Base-by-base conservation (phyloP, 495 filamentous ascomycete genomes). In the Aspergillus heteromorphus region DNA sequence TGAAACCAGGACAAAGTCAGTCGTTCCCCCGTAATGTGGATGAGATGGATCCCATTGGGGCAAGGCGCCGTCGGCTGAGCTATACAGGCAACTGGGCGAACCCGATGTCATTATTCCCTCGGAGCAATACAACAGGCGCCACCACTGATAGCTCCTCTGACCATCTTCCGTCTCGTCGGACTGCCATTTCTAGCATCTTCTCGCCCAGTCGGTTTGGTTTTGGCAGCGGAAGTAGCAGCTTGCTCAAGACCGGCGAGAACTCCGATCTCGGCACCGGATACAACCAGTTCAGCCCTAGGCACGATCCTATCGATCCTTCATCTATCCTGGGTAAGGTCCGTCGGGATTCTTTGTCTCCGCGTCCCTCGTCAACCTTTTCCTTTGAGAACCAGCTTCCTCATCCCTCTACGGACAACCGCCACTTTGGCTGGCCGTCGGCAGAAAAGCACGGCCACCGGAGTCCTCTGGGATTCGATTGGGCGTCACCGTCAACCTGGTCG, bases 1-100 rank as follows among this genome's bases (percentile, higher is more conserved):
- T 95, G 27, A 89, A 88, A 64, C 72, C 84, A 48, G 80, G 81
- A 2, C 87, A 95, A 62, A 91, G 88, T 63, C 89, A 89, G 61
- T 95, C 90, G 10, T 87, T 92, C 57, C 90, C 90, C 54, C 82
- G 83, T 65, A 74, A 82, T 71, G 55, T 84, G 67, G 77, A 87
- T 74, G 61, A 85, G 13, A 78, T 88, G 25, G 87, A 88, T 60
- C 82, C 85, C n/a, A 83, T 84, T 19, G 80, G 77, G n/a, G 75
- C 80, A 29, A 79, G 83, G 41, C 79, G 81, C 31, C 79, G 83
- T 34, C 80, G 86, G 61, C 74, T 85, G n/a, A 82, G 82, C 50
- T 79, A 86, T 57, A 73, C 72, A 7, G 83, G 82, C n/a, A 80
- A 83, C 47, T 89, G 78, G 78, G 72, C 73, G 27, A 77, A 78